phyloP scores from a whole-genome alignment of 257 asterid genomes.

The Henckelia pumila region DNA sequence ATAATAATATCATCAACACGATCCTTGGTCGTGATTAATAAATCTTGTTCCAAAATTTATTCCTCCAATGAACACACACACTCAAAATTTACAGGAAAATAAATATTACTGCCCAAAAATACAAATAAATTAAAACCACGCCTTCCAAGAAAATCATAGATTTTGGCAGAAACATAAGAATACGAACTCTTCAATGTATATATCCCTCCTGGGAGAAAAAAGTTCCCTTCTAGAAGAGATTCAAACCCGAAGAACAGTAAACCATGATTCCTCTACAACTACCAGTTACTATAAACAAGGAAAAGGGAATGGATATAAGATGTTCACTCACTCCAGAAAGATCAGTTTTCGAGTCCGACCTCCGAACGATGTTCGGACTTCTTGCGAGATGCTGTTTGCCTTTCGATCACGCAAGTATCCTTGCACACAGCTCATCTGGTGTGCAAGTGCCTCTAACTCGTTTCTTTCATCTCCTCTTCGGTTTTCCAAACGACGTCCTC shows the following conservation, averaged over 20 bases:
- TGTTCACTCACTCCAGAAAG: background rate
- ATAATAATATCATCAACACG: too few relatives aligned
- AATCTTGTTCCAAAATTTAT: background rate
- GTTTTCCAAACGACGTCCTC: conserved; percentile 91
- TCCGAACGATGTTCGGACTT: background rate
- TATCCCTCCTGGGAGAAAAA: conserved; percentile 18
- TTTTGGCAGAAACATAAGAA: conserved; percentile 1
- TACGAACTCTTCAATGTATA: background rate
- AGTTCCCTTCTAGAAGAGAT: conserved; percentile 23
- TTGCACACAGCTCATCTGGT: background rate
- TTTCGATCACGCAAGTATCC: background rate
- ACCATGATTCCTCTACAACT: conserved; percentile 2
- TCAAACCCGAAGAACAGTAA: conserved; percentile 18
- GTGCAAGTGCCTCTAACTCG: conserved; percentile 33
- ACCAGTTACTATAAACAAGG: too few relatives aligned
- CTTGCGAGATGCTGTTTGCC: background rate
- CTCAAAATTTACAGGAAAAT: conserved; percentile 25
- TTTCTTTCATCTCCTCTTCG: conserved; percentile 56
- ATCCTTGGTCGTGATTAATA: background rate
- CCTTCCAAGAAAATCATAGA: conserved; percentile 2
- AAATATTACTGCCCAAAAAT: conserved; percentile 3
- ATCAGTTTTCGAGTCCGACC: background rate
- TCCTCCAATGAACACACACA: conserved; percentile 6
- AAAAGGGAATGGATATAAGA: background rate
- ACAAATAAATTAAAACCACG: background rate